Conservation (phyloP, 148 eudicot genomes). For the Amaranthus cruentus region DNA sequence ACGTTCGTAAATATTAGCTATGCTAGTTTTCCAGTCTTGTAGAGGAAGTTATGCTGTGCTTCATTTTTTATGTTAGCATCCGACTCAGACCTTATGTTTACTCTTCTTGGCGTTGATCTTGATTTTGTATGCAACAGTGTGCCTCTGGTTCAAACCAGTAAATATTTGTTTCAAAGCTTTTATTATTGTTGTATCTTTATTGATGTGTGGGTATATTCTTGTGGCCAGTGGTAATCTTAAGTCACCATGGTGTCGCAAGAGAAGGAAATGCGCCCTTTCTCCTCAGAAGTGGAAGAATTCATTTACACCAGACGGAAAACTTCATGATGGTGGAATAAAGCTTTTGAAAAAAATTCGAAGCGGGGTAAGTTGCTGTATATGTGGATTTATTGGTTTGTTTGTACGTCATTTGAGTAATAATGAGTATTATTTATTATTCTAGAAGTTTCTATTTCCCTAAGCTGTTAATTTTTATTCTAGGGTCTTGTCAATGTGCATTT, state of each 20-base stretch:
- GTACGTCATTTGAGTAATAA: background rate
- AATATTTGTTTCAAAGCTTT: background rate
- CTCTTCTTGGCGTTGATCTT: background rate
- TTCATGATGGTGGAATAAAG: conserved; percentile 73
- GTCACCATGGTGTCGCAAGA: conserved; percentile 96
- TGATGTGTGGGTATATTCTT: background rate
- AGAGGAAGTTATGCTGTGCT: conserved; percentile 2
- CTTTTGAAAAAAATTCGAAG: conserved; percentile 91
- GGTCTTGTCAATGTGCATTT: background rate
- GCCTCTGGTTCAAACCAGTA: background rate
- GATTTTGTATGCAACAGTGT: background rate
- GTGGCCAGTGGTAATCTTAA: conserved; percentile 68
- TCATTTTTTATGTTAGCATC: background rate
- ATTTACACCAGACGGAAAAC: conserved; percentile 73
- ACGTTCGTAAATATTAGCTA: background rate
- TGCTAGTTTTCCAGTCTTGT: background rate
- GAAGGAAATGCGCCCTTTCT: conserved; percentile 67
- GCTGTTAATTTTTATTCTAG: background rate
- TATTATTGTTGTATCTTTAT: background rate
- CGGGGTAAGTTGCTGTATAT: conserved; percentile 49
- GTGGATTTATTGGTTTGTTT: background rate
- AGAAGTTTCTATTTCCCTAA: background rate
- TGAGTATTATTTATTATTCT: background rate
- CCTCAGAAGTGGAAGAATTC: conserved; percentile 68
- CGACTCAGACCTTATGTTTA: background rate